These are phyloP conservation scores for bread wheat (Triticum aestivum) DNA, from an alignment of 176 grass and related monocot genomes.

Conservation along the genomic window IWGSC_CS_RefSeq_v2.1 NC_057805.1:79198281-79198780, in stretches of 20 bases:
- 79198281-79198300: neutral
- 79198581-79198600: constrained; percentile 55
- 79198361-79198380: constrained; percentile 16
- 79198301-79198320: constrained; percentile 4
- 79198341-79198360: constrained; percentile 76
- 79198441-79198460: constrained; percentile 68
- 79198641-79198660: constrained; percentile 42
- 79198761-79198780: constrained; percentile 39
- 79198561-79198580: constrained; percentile 55
- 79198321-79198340: constrained; percentile 69
- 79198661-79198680: constrained; percentile 47
- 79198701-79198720: constrained; percentile 51
- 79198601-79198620: constrained; percentile 59
- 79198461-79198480: constrained; percentile 57
- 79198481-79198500: constrained; percentile 30
- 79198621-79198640: constrained; percentile 47
- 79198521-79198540: constrained; percentile 56
- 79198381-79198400: constrained; percentile 55
- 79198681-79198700: constrained; percentile 56
- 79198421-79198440: neutral
- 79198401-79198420: constrained; percentile 26
- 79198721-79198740: constrained; percentile 55
- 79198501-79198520: constrained; percentile 30
- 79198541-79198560: constrained; percentile 61
- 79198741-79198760: constrained; percentile 29